phyloP scores from a whole-genome alignment of 768 basidiomycete genomes.

The Dacryopinax primogenitus region DNA sequence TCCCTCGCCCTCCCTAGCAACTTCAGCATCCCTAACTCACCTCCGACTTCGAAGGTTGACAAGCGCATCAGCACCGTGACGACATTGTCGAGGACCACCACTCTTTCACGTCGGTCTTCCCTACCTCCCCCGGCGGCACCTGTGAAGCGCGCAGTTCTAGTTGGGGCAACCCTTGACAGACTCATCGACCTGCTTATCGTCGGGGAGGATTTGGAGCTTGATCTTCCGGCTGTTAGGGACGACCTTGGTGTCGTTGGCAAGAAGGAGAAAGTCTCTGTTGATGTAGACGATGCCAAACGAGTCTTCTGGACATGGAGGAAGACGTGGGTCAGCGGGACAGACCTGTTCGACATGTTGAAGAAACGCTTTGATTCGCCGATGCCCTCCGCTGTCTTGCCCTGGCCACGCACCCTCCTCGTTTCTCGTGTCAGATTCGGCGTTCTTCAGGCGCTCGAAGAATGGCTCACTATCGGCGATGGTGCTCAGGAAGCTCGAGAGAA shows the following conservation, averaged over 20 bases:
- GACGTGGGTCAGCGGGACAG: not conserved
- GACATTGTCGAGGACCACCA: not conserved
- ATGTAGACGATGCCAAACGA: constrained; percentile 75
- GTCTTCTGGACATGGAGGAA: constrained; percentile 19
- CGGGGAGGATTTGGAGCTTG: constrained; percentile 36
- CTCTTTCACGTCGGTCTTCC: constrained; percentile 48
- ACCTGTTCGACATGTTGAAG: constrained; percentile 45
- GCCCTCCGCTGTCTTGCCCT: constrained; percentile 51
- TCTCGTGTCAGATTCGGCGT: constrained; percentile 15
- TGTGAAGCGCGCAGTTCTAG: constrained; percentile 60
- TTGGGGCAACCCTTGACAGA: constrained; percentile 63
- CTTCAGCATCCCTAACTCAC: not conserved
- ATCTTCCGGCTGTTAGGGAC: constrained; percentile 12
- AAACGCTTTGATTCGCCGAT: constrained; percentile 46
- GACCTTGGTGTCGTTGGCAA: constrained; percentile 1
- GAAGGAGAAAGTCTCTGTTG: constrained; percentile 51
- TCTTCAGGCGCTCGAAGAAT: constrained; percentile 40
- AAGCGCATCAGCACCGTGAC: not conserved
- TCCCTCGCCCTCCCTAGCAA: not conserved
- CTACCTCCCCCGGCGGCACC: constrained; percentile 53
- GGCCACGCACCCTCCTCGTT: constrained; percentile 12
- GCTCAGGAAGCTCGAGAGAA: constrained; percentile 71
- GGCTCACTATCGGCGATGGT: constrained; percentile 61
- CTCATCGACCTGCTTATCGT: constrained; percentile 65
- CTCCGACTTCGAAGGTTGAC: not conserved